Percentiles rank a stretch among this genome's conserved stretches.
Conservation (phyloP, 768 basidiomycete genomes). For the Kwoniella sp. region DNA sequence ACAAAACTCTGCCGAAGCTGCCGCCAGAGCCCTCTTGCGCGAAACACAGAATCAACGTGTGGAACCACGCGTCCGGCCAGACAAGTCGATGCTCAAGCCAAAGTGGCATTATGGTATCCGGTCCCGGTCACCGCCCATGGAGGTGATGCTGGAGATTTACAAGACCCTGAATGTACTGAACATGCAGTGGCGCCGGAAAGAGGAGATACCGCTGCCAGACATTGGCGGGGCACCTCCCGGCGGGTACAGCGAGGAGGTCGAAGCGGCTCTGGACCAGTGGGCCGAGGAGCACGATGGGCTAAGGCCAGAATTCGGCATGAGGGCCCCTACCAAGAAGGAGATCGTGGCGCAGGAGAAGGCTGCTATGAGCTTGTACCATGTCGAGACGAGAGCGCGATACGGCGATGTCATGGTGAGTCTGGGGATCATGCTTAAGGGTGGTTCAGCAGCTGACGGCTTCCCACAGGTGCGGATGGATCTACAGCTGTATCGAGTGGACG, state of each 20-base stretch:
- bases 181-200: constrained; percentile 98
- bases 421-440: background rate
- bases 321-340: constrained; percentile 48
- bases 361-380: constrained; percentile 68
- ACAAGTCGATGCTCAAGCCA: constrained; percentile 58
- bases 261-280: constrained; percentile 61
- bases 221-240: constrained; percentile 48
- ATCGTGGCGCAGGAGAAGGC: constrained; percentile 50
- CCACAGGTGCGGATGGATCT: constrained; percentile 89
- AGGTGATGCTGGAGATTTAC: constrained; percentile 99
- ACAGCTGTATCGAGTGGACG: constrained; percentile 93
- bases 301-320: constrained; percentile 57
- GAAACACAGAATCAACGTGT: constrained; percentile 3
- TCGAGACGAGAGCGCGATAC: constrained; percentile 85
- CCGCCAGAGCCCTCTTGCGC: constrained; percentile 39
- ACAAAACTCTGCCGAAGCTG: constrained; percentile 32
- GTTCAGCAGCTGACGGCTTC: background rate
- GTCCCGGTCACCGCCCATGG: constrained; percentile 86
- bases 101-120: constrained; percentile 99
- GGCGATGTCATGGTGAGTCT: constrained; percentile 81
- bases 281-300: constrained; percentile 45
- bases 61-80: constrained; percentile 54
- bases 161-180: constrained; percentile 79
- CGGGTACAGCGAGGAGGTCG: constrained; percentile 59
- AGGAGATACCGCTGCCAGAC: constrained; percentile 52